Evolutionary conservation across 176 grass and related monocot species (phyloP).

Genomic region (Triticum aestivum): IWGSC_CS_RefSeq_v2.1 NC_057798.1:807440707-807441206

Average conservation of each 20-base stretch:
- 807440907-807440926: constrained; percentile 26
- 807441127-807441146: too few relatives aligned
- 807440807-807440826: background rate
- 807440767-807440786: constrained; percentile 10
- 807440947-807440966: background rate
- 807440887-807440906: background rate
- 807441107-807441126: background rate
- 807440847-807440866: background rate
- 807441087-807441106: constrained; percentile 48
- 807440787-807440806: background rate
- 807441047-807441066: constrained; percentile 31
- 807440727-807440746: too few relatives aligned
- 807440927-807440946: background rate
- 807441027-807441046: background rate
- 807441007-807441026: constrained; percentile 38
- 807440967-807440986: constrained; percentile 1
- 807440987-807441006: constrained; percentile 16
- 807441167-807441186: too few relatives aligned
- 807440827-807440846: background rate
- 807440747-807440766: too few relatives aligned
- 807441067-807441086: constrained; percentile 46
- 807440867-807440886: background rate
- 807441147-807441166: too few relatives aligned
- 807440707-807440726: too few relatives aligned
- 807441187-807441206: too few relatives aligned